phyloP scores from a whole-genome alignment of 441 rosid genomes.

The Mallotus repandus region DNA sequence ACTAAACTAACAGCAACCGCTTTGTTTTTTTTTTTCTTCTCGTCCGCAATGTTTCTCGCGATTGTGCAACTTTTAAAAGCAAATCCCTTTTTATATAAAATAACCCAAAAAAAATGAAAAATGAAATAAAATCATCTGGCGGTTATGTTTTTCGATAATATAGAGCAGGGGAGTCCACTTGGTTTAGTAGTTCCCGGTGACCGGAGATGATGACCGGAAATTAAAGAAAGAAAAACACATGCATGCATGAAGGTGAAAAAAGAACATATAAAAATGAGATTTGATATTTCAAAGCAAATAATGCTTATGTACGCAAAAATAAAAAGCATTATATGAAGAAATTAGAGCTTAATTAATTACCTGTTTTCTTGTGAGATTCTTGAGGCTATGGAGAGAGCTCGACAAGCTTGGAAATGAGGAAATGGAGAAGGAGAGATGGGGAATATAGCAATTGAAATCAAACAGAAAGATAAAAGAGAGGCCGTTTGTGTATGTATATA shows the following conservation, averaged over 20 bases:
- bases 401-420: too few relatives aligned
- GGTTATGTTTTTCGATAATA: not conserved
- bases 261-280: not conserved
- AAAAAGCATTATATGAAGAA: too few relatives aligned
- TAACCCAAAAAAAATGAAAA: too few relatives aligned
- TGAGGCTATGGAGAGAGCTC: too few relatives aligned
- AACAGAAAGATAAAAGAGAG: not conserved
- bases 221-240: not conserved
- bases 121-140: not conserved
- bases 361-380: too few relatives aligned
- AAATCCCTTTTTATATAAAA: too few relatives aligned
- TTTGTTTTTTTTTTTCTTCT: conserved; percentile 26
- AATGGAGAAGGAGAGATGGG: too few relatives aligned
- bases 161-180: not conserved
- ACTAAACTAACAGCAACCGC: conserved; percentile 29
- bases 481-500: not conserved
- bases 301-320: too few relatives aligned
- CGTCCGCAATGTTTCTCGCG: conserved; percentile 17
- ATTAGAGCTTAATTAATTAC: too few relatives aligned
- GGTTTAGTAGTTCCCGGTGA: not conserved
- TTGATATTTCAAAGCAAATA: not conserved
- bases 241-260: conserved; percentile 9
- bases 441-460: too few relatives aligned
- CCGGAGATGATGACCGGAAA: not conserved
- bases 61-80: not conserved